Evolutionary conservation across 305 asterid species (phyloP), one percentile per base, ranked within the genome.

Genomic region (Vinca major): DNA sequence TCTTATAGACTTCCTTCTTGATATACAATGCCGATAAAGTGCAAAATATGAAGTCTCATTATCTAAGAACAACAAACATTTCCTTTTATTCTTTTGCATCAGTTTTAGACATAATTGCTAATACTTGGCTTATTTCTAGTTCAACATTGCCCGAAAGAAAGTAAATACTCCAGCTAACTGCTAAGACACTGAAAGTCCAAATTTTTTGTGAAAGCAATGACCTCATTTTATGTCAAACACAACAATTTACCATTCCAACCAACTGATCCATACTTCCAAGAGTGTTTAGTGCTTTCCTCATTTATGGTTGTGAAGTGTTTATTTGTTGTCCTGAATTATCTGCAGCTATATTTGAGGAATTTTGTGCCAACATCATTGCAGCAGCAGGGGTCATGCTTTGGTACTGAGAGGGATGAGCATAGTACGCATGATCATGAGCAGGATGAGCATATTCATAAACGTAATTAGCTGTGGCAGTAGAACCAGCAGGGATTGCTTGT

Each of bases 301-400:
- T 58, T 68, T 72, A 41, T 51, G 69, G 66, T 61, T 76, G 75
- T 67, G 78, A 67, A 47, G 57, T 72, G 36, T 77, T 67, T 63
- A 63, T 65, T 63, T 77, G 86, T 37, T 75, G 82, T 36, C 67
- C 58, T 60, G 71, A 73, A 56, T 48, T 75, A 37, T 86, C 91
- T 1, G 74, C 36, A 10, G 78, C 71, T 12, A 72, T 26, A 55
- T 79, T 87, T 21, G 78, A 16, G 10, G 90, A 54, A 60, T 74
- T 80, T 69, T 88, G 92, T 26, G 90, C 60, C 57, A 77, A 41
- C 79, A 84, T 62, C 7, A 77, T 81, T n/a, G 92, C 88, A 40
- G 85, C 50, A 45, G 83, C 84, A 2, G 89, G 84, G 54, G 82
- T 84, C 78, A 86, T 82, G 19, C 93, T 82, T 71, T 88, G 91